Percentiles rank a stretch among this genome's conserved stretches.
These are phyloP conservation scores for Huntiella savannae DNA, from an alignment of 2,329 filamentous ascomycete species.

Conservation along the genomic window DNA sequence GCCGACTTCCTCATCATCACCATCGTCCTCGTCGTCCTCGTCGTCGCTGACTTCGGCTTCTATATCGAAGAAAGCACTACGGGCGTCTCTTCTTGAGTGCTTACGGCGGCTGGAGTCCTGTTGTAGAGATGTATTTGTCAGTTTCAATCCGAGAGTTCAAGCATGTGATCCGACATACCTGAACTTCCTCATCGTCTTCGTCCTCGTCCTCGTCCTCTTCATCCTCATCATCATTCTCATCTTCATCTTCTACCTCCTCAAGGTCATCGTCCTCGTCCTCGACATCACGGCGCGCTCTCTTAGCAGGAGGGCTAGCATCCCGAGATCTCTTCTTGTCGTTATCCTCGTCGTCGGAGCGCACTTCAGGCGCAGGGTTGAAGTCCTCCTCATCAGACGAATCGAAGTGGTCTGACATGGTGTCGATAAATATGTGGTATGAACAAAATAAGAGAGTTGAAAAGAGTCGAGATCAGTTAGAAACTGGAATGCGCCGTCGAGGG, in stretches of 20 bases:
- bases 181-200: slow-evolving; percentile 38
- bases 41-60: slow-evolving; percentile 97
- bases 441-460: too few relatives aligned
- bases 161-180: slow-evolving; percentile 21
- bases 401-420: slow-evolving; percentile 11
- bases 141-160: not conserved
- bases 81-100: slow-evolving; percentile 47
- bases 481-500: too few relatives aligned
- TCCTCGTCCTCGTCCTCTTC: slow-evolving; percentile 20
- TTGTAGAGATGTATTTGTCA: not conserved
- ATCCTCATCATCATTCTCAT: slow-evolving; percentile 22
- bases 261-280: slow-evolving; percentile 10
- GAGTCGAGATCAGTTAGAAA: not conserved
- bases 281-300: slow-evolving; percentile 4
- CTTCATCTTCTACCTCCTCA: slow-evolving; percentile 13
- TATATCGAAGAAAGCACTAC: slow-evolving; percentile 85
- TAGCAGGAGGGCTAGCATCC: slow-evolving; percentile 12
- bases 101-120: slow-evolving; percentile 52
- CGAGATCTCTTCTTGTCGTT: slow-evolving; percentile 24
- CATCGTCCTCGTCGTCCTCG: slow-evolving; percentile 71
- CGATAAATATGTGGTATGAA: not conserved
- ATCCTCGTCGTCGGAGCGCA: slow-evolving; percentile 53
- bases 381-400: slow-evolving; percentile 63
- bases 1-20: slow-evolving; percentile 65
- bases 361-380: slow-evolving; percentile 67